phyloP scores from a whole-genome alignment of 2,329 filamentous ascomycete species.

The Ambrosiella xylebori region DNA sequence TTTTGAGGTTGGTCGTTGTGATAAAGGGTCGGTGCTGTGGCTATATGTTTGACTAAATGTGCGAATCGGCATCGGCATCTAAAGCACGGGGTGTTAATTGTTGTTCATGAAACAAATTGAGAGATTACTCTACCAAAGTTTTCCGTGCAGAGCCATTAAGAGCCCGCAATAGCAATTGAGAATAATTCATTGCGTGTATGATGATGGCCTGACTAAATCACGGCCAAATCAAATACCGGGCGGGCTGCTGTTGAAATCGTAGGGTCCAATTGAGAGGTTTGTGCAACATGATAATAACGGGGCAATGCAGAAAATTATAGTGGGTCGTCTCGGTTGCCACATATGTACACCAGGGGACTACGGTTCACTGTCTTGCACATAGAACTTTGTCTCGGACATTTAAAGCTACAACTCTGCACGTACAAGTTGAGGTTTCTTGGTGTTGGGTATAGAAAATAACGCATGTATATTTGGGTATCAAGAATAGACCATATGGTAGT shows the following conservation, averaged over 20 bases:
- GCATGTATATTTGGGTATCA: conserved; percentile 6
- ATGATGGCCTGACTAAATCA: not conserved
- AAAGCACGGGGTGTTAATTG: too few relatives aligned
- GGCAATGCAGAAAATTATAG: conserved; percentile 1
- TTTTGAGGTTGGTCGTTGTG: not conserved
- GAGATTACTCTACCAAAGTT: not conserved
- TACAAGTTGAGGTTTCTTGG: too few relatives aligned
- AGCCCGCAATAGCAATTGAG: conserved; percentile 3
- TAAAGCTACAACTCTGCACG: not conserved
- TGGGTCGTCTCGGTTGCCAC: not conserved
- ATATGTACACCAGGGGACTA: not conserved
- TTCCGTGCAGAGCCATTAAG: not conserved
- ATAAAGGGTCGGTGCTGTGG: not conserved
- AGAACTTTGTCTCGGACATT: not conserved
- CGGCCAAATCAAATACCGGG: too few relatives aligned
- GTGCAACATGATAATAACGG: conserved; percentile 2
- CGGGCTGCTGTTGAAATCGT: too few relatives aligned
- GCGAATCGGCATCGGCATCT: too few relatives aligned
- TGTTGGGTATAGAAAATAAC: too few relatives aligned
- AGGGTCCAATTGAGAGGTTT: not conserved
- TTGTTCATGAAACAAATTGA: too few relatives aligned
- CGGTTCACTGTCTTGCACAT: not conserved
- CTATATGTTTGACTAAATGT: not conserved
- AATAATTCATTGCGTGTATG: not conserved
- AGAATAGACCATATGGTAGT: too few relatives aligned